A percentile compares a stretch with the other conserved stretches of the same genome.
Evolutionary conservation across 2,329 filamentous ascomycete genomes (phyloP).

Genomic region (Davidsoniella eucalypti): DNA sequence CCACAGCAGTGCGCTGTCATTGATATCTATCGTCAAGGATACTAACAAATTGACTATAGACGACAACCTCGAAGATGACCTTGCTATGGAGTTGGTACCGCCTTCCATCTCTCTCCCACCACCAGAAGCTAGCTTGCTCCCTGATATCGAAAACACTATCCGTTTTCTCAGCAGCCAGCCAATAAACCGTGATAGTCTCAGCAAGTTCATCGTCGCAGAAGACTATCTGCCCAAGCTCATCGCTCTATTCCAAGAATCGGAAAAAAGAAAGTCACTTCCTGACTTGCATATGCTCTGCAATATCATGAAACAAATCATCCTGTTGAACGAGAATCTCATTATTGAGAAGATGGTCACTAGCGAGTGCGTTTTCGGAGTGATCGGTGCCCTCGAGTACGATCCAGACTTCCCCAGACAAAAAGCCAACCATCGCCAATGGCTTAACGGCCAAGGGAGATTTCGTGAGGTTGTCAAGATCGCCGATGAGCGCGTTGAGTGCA

Average conservation of each 20-base stretch:
- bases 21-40: neutral
- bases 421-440: slow-evolving; percentile 87
- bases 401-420: slow-evolving; percentile 96
- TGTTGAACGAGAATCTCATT: slow-evolving; percentile 86
- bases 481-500: slow-evolving; percentile 62
- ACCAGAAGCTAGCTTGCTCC: slow-evolving; percentile 66
- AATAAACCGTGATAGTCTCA: slow-evolving; percentile 66
- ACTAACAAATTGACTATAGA: slow-evolving; percentile 16
- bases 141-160: slow-evolving; percentile 73
- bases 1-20: too few relatives aligned
- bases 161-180: slow-evolving; percentile 59
- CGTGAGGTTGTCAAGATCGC: slow-evolving; percentile 94
- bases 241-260: slow-evolving; percentile 71
- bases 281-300: slow-evolving; percentile 89
- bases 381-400: slow-evolving; percentile 93
- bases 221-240: slow-evolving; percentile 80
- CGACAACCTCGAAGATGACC: slow-evolving; percentile 59
- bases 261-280: slow-evolving; percentile 72
- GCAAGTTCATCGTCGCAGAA: slow-evolving; percentile 71
- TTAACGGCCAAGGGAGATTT: slow-evolving; percentile 74
- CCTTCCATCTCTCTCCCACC: slow-evolving; percentile 58
- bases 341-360: slow-evolving; percentile 90
- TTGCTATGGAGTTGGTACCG: slow-evolving; percentile 50
- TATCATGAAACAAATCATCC: slow-evolving; percentile 91
- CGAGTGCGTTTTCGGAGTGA: slow-evolving; percentile 74